Base-by-base conservation (phyloP, 1,139 yeast species). In the Yamadazyma dushanensis region DNA sequence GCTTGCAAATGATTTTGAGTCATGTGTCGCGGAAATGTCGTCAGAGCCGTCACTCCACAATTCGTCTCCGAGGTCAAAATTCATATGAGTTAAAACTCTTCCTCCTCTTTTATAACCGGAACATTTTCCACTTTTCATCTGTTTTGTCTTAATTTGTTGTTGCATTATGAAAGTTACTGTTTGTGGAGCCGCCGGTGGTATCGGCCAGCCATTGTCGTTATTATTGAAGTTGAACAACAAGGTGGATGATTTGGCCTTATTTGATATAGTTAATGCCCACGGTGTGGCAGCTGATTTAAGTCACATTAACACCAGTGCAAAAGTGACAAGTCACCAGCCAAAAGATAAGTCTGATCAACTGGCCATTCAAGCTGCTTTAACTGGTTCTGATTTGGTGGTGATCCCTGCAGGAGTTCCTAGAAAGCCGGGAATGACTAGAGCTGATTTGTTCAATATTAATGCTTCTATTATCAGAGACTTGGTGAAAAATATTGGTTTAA, bases 381-480 rank as follows among this genome's bases (percentile, higher is more conserved):
- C 56, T 26, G 79, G 73, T 13, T 60, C 84, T 3, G 76, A 80
- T 41, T 61, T 83, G 42, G 87, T 81, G 18, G 63, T 82, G 28
- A 80, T 81, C 37, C 88, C 89, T n/a, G 89, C 89, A n/a, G 90
- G 89, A 37, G 81, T 83, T 11, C 88, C 89, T 34, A 73, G 89
- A 58, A 82, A 82, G 54, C 88, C 89, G 10, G 89, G 89, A 15
- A 82, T 82, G 88, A 79, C 88, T 19, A 71, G 90, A 55, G 87
- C 83, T 44, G 89, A 83, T 57, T 69, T 83, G 50, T 83, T 83
- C 63, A 80, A 79, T 54, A 80, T 81, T 56, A 83, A 83, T 58
- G 89, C 88, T 2, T 75, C 79, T 8, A 83, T 83, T 47, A 76
- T 83, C 41, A 69, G 78, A 51, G 75, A 72, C 39, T 68, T 82